Base-by-base conservation (phyloP, 257 asterid species). In the Nicotiana noctiflora region DNA sequence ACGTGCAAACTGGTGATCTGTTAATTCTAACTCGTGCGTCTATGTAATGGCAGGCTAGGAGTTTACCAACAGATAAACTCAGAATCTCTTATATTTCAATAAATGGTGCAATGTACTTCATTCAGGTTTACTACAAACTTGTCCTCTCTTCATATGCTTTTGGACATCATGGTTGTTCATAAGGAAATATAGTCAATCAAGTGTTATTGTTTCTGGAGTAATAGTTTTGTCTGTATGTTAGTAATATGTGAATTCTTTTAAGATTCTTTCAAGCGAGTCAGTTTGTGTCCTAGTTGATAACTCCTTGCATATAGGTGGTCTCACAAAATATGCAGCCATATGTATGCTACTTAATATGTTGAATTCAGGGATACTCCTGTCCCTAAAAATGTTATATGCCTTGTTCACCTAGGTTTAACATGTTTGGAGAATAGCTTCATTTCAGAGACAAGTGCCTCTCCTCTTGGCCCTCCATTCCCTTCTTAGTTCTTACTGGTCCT, bases 11-110 rank as follows among this genome's bases (percentile, higher is more conserved):
- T 74, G 60, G 25, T 81, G 82, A 67, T 49, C 25, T 65, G 7
- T 62, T 62, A 18, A 34, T 84, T 84, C 83, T 88, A 84, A 55
- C 59, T 67, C 83, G 75, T 40, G 46, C 79, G 83, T 62, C 84
- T 86, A 56, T 77, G 56, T 65, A 76, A 88, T 84, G 76, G 59
- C 97, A 96, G 99, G 99, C 99, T 77, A 96, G 91, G 90, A 94
- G 94, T 88, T 85, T 91, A 80, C 95, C 99, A 3, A 86, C 97
- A 32, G 99, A 93, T 89, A 96, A 92, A 88, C 96, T 96, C 86
- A 89, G 93, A 84, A 80, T 86, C 56, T 88, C 70, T 83, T 96
- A 91, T 70, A 79, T 91, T 80, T 89, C 90, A 49, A 83, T 92
- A 84, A 96, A 96, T 82, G 72, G 88, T 81, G 96, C 75, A 32